A percentile compares a stretch with the other conserved stretches of the same genome.
Conservation (phyloP, 768 basidiomycete genomes). For the Lentinula edodes region DNA sequence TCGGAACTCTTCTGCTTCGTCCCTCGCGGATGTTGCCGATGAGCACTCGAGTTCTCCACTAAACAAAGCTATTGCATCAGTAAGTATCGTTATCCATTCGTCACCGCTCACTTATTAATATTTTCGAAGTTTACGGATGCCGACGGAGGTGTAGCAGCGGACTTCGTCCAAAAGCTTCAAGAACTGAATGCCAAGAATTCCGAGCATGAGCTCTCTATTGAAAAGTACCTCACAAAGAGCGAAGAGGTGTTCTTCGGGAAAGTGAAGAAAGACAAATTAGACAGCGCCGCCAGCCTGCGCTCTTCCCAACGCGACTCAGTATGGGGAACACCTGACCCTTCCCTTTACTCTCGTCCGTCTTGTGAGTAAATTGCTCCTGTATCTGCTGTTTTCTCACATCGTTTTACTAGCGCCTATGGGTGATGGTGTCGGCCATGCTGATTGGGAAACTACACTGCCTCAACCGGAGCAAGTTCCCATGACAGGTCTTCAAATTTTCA, state of each 20-base stretch:
- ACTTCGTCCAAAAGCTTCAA: constrained; percentile 86
- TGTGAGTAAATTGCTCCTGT: constrained; percentile 42
- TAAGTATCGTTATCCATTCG: constrained; percentile 26
- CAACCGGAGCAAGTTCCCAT: constrained; percentile 69
- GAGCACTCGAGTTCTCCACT: constrained; percentile 88
- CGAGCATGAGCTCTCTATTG: constrained; percentile 87
- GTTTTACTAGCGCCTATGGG: constrained; percentile 33
- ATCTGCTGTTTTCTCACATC: not conserved
- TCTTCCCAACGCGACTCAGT: constrained; percentile 80
- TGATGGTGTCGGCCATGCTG: constrained; percentile 38
- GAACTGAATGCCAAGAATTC: constrained; percentile 80
- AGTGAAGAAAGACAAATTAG: constrained; percentile 84
- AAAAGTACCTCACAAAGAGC: constrained; percentile 84
- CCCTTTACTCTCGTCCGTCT: constrained; percentile 61
- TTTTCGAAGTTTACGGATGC: constrained; percentile 78
- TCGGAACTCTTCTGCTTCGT: constrained; percentile 81
- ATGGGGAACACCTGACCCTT: constrained; percentile 70
- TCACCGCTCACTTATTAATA: constrained; percentile 2
- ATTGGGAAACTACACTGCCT: constrained; percentile 37
- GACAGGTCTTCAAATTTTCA: constrained; percentile 78
- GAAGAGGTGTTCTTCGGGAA: constrained; percentile 93
- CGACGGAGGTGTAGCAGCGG: constrained; percentile 86
- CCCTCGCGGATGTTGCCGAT: constrained; percentile 86
- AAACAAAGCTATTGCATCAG: constrained; percentile 90
- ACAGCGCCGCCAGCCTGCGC: constrained; percentile 72